Base-by-base conservation (phyloP, 345 rosid genomes). In the Melastoma malabathricum region DNA sequence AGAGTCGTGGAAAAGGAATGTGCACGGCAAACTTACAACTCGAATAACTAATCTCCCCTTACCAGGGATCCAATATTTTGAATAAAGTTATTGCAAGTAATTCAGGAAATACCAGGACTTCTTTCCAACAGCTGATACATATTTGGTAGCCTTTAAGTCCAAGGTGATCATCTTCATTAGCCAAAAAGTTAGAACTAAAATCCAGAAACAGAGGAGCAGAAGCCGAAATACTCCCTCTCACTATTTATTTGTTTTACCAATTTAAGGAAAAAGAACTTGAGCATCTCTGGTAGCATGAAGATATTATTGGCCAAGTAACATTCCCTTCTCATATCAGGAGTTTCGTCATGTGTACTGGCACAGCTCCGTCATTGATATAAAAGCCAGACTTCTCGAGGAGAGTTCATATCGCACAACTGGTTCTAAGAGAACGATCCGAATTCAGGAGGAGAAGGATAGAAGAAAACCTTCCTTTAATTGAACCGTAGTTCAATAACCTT, bases 1-100 rank as follows among this genome's bases (percentile, higher is more conserved):
- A 81, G 96, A 75, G 87, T 87, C 79, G 94, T 79, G 83, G 97
- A 76, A 67, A 81, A 79, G 83, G 77, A 55, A 88, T 43, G 76
- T 79, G 81, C 66, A 63, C 68, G 68, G 84, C 79, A 76, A 68
- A 75, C 72, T 76, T 82, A 81, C 89, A 83, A 71, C 64, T 73
- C 69, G 68, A 69, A 64, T 62, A 58, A 80, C 75, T 77, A 77
- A 71, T 58, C 54, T 79, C 94, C 98, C 97, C 97, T 92, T 92
- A 92, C 98, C 98, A 87, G 94, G 97, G 93, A 75, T 65, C 49
- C 63, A 63, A 38, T 56, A 59, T 68, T 68, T 73, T 83, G 75
- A 57, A 53, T 64, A 61, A 60, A 43, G 60, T 59, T 53, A 66
- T 56, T 54, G 51, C 67, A 60, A 58, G 59, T 34, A 56, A 59